These are phyloP conservation scores for Salvia miltiorrhiza DNA, from an alignment of 257 asterid genomes.

Conservation along the genomic window DNA sequence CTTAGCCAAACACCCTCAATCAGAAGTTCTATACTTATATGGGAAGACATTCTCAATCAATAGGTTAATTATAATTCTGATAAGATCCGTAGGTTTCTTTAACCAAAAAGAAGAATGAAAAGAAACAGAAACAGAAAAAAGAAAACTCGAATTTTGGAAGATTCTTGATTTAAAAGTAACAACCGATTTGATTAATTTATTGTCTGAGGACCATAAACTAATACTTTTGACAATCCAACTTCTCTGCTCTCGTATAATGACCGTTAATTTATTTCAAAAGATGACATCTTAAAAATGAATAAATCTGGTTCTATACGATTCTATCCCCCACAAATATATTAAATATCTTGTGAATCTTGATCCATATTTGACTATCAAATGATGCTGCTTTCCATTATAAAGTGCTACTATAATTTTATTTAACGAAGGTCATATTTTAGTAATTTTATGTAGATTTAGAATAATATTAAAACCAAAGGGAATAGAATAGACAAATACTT, in stretches of 20 bases:
- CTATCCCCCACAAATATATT: background rate
- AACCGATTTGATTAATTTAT: background rate
- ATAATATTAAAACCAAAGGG: background rate
- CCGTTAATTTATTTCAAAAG: slow-evolving; percentile 11
- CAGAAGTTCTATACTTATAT: background rate
- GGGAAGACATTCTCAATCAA: background rate
- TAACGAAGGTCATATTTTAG: background rate
- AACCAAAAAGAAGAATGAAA: background rate
- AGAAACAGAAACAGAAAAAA: too few species aligned
- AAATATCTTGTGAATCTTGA: slow-evolving; percentile 12
- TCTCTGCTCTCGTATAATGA: background rate
- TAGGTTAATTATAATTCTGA: background rate
- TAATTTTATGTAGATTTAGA: background rate
- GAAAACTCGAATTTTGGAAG: background rate
- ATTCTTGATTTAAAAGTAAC: slow-evolving; percentile 13
- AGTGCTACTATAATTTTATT: slow-evolving; percentile 6
- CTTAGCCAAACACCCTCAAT: background rate
- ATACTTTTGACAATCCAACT: background rate
- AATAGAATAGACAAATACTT: too few species aligned
- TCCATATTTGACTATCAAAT: slow-evolving; percentile 3
- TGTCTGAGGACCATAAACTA: background rate
- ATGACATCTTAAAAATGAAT: background rate
- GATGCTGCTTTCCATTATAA: slow-evolving; percentile 17
- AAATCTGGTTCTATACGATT: background rate
- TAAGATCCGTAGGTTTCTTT: background rate